These are phyloP conservation scores for Cenchrus purpureus DNA, from an alignment of 176 grass and related monocot species.

Conservation along the genomic window DNA sequence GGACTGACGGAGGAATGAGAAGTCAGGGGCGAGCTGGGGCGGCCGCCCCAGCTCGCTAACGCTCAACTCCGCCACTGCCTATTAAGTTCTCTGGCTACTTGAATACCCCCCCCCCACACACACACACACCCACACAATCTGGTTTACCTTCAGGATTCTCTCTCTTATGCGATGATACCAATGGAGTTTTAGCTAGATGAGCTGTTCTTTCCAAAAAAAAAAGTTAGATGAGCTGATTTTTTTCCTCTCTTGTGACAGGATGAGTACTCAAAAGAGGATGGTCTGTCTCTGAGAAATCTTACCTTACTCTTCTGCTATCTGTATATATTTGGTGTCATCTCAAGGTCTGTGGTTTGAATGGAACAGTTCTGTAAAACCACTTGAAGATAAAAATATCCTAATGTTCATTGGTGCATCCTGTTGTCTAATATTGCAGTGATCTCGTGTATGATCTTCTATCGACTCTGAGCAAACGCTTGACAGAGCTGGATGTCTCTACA, in stretches of 20 bases:
- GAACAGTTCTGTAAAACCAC: conserved; percentile 29
- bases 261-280: conserved; percentile 84
- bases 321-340: conserved; percentile 80
- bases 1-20: no score
- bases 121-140: no score
- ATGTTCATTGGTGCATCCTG: not conserved
- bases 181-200: conserved; percentile 6
- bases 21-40: no score
- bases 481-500: conserved; percentile 83
- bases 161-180: not conserved
- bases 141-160: not conserved
- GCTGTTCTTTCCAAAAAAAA: conserved; percentile 18
- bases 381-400: conserved; percentile 35
- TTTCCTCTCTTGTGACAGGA: conserved; percentile 55
- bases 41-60: no score
- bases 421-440: conserved; percentile 54
- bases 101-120: not conserved
- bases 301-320: conserved; percentile 78
- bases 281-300: conserved; percentile 77
- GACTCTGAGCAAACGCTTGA: conserved; percentile 68
- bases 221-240: conserved; percentile 20
- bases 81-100: not conserved
- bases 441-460: conserved; percentile 87
- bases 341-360: conserved; percentile 62
- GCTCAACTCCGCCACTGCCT: not conserved